These are phyloP conservation scores for Vitis riparia DNA, from an alignment of 164 flowering plant species.

Conservation along the genomic window DNA sequence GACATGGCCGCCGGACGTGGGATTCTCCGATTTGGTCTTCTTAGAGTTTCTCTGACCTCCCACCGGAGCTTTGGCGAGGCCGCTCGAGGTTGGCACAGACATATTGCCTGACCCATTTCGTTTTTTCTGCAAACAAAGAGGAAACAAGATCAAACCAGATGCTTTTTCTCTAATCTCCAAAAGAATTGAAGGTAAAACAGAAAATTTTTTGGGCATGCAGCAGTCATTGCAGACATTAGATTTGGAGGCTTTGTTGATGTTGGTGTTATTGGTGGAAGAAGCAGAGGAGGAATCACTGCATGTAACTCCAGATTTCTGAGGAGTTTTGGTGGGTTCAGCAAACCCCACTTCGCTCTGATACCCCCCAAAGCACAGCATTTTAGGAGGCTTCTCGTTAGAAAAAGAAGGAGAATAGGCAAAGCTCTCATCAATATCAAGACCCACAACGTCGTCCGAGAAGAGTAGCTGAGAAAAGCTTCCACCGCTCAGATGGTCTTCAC, in stretches of 20 bases:
- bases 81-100: conserved; percentile 11
- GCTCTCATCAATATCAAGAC: conserved; percentile 20
- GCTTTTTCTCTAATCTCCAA: neutral
- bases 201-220: neutral
- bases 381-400: conserved; percentile 29
- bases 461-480: conserved; percentile 49
- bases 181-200: neutral
- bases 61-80: conserved; percentile 12
- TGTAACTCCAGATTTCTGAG: conserved; percentile 30
- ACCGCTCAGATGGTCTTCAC: conserved; percentile 21
- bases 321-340: neutral
- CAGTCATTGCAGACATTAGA: conserved; percentile 26
- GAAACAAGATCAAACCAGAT: neutral
- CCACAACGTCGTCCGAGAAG: conserved; percentile 28
- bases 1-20: conserved; percentile 25
- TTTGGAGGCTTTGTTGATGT: conserved; percentile 22
- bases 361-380: conserved; percentile 65
- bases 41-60: conserved; percentile 29
- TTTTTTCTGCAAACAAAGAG: conserved; percentile 28
- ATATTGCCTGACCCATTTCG: conserved; percentile 27
- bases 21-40: conserved; percentile 36
- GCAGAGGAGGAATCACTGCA: conserved; percentile 54
- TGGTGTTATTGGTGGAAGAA: conserved; percentile 37
- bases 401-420: conserved; percentile 24
- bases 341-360: conserved; percentile 5